Base-by-base conservation (phyloP, 78 protist species). In the Monosiga brevicollis region DNA sequence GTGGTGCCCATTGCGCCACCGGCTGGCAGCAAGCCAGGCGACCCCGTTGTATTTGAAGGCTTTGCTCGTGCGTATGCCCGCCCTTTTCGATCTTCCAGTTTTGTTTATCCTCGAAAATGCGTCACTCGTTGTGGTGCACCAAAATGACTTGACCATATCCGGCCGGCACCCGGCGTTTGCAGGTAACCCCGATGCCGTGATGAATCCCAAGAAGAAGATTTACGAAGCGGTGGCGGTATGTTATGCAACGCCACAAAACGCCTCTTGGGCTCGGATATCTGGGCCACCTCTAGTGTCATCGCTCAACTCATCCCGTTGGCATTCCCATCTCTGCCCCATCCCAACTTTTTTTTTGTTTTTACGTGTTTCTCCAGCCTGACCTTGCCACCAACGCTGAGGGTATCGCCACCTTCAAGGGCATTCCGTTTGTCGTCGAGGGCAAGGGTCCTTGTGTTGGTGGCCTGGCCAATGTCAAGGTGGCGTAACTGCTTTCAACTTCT, bases 181-280 rank as follows among this genome's bases (percentile, higher is more conserved):
- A 55, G 84, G 80, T 62, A 32, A 29, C 76, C 87, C 91, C 0
- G 87, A 84, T 11, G 83, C 2, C 10, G 36, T 22, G 35, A 85
- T 88, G 78, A 84, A 84, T 70, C 91, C 91, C 15, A 84, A 84
- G 86, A 83, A 84, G 84, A 88, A 88, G 82, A n/a, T 81, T 15
- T 88, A 77, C 36, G 91, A 88, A 76, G 49, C 55, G 54, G 15
- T 88, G 26, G 82, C 43, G 62, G 62, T 49, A 49, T 6, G n/a
- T n/a, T n/a, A n/a, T n/a, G n/a, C n/a, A n/a, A n/a, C n/a, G n/a
- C n/a, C n/a, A n/a, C n/a, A n/a, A n/a, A n/a, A n/a, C n/a, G n/a
- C n/a, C n/a, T n/a, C n/a, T n/a, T n/a, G n/a, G n/a, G n/a, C n/a
- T n/a, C n/a, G n/a, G n/a, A n/a, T n/a, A n/a, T n/a, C n/a, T n/a